Base-by-base conservation (phyloP, 257 asterid genomes). In the Solanum medicagineum region DNA sequence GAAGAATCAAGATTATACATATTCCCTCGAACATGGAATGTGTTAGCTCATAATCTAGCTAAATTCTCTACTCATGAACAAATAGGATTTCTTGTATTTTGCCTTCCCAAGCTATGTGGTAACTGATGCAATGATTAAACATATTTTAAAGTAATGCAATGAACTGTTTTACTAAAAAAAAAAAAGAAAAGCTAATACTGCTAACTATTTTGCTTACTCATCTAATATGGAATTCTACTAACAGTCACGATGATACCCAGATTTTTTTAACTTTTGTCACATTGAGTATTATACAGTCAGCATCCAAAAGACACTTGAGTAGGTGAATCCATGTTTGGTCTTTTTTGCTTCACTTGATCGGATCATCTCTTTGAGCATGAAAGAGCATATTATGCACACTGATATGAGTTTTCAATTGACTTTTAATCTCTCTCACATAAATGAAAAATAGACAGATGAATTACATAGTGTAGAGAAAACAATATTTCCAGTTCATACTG, bases 201-300 rank as follows among this genome's bases (percentile, higher is more conserved):
- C 36, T 32, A 32, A 32, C 36, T 32, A 32, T 32, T 32, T 32
- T 32, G 0, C 36, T 32, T 0, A 32, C 36, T 32, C 4, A 32
- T 32, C 36, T 32, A 32, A 32, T 32, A 32, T 32, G 36, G 0
- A 32, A 32, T 32, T 32, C 36, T 32, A 32, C 36, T 32, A 32
- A 32, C 94, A 51, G 69, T 81, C 36, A 19, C 2, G 90, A 85
- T 84, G 15, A 92, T 90, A 60, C 93, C 98, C 55, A 62, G 53
- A 55, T 87, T 89, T 70, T 70, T 77, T 86, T 66, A 90, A 51
- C 87, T 85, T 80, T 82, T 87, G 71, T 91, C 87, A 86, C 55
- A 20, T 83, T 68, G 81, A 93, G 92, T 80, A 94, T 88, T 6
- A 77, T 84, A 29, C 59, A 87, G 22, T 93, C 97, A 11, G 89